Percentiles rank a stretch among this genome's conserved stretches.
phyloP scores from a whole-genome alignment of 1,139 yeast species.

The Magnusiomyces paraingens region DNA sequence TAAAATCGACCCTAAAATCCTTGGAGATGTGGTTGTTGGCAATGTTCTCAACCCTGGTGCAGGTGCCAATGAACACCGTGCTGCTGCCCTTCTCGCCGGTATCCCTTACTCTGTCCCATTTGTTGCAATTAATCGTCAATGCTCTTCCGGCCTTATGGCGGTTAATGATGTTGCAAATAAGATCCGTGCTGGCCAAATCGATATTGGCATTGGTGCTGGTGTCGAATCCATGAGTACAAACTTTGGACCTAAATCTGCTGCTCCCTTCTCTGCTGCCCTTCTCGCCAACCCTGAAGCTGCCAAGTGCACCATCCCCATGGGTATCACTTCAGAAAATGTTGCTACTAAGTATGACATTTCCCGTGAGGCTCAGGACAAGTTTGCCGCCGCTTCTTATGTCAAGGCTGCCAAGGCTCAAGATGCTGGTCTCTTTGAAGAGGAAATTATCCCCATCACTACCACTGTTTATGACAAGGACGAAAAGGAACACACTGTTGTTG shows the following conservation, averaged over 20 bases:
- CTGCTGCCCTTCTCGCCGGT: slow-evolving; percentile 72
- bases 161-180: slow-evolving; percentile 84
- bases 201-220: slow-evolving; percentile 86
- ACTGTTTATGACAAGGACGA: slow-evolving; percentile 35
- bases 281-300: slow-evolving; percentile 44
- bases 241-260: slow-evolving; percentile 69
- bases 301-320: slow-evolving; percentile 82
- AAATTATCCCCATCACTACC: slow-evolving; percentile 68
- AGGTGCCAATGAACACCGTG: slow-evolving; percentile 85
- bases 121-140: slow-evolving; percentile 82
- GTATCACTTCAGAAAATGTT: slow-evolving; percentile 78
- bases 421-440: slow-evolving; percentile 71
- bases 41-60: slow-evolving; percentile 87
- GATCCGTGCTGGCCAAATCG: slow-evolving; percentile 80
- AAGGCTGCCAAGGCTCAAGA: slow-evolving; percentile 74
- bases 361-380: slow-evolving; percentile 39
- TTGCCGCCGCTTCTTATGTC: slow-evolving; percentile 38
- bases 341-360: slow-evolving; percentile 41
- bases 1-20: slow-evolving; percentile 54
- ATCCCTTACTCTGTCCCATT: slow-evolving; percentile 67
- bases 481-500: slow-evolving; percentile 39
- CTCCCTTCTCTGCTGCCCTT: slow-evolving; percentile 52
- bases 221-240: slow-evolving; percentile 86
- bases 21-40: slow-evolving; percentile 83
- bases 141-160: slow-evolving; percentile 91